Percentiles rank a stretch among this genome's conserved stretches.
phyloP scores from a whole-genome alignment of 805 yeast genomes.

The Lachancea meyersii region DNA sequence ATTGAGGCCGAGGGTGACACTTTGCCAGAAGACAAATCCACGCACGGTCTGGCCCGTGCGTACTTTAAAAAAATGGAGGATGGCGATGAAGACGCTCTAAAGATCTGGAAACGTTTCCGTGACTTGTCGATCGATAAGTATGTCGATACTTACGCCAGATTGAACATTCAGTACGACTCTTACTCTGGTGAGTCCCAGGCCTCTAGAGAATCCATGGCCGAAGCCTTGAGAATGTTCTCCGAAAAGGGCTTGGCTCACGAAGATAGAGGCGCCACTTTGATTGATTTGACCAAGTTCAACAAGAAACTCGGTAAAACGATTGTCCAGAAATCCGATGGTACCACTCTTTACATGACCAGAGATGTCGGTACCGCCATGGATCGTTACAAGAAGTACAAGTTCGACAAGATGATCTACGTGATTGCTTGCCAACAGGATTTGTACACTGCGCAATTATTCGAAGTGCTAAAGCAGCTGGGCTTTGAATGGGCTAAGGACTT shows the following conservation, averaged over 20 bases:
- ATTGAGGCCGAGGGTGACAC: slow-evolving; percentile 51
- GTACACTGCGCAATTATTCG: slow-evolving; percentile 89
- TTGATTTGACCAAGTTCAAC: slow-evolving; percentile 77
- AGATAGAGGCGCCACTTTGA: slow-evolving; percentile 85
- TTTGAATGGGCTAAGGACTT: slow-evolving; percentile 77
- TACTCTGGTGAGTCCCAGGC: slow-evolving; percentile 98
- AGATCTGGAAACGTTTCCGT: slow-evolving; percentile 82
- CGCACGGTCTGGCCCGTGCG: slow-evolving; percentile 78
- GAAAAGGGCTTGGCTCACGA: slow-evolving; percentile 69
- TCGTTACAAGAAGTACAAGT: slow-evolving; percentile 75
- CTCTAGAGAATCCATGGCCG: slow-evolving; percentile 60
- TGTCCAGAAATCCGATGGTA: slow-evolving; percentile 91
- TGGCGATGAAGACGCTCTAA: slow-evolving; percentile 76
- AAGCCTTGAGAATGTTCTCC: slow-evolving; percentile 55
- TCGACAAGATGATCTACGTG: slow-evolving; percentile 94
- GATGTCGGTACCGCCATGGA: slow-evolving; percentile 95
- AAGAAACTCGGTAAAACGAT: slow-evolving; percentile 91
- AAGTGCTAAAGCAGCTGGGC: slow-evolving; percentile 85
- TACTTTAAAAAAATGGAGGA: slow-evolving; percentile 90
- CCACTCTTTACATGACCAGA: slow-evolving; percentile 88
- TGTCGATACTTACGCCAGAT: slow-evolving; percentile 80
- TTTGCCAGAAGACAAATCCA: slow-evolving; percentile 40
- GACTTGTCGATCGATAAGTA: slow-evolving; percentile 84
- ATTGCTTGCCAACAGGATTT: slow-evolving; percentile 95
- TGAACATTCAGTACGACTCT: slow-evolving; percentile 79